Percentiles rank a stretch among this genome's conserved stretches.
phyloP scores from a whole-genome alignment of 192 early-diverging fungal species.

The Backusella mclennaniae region DNA sequence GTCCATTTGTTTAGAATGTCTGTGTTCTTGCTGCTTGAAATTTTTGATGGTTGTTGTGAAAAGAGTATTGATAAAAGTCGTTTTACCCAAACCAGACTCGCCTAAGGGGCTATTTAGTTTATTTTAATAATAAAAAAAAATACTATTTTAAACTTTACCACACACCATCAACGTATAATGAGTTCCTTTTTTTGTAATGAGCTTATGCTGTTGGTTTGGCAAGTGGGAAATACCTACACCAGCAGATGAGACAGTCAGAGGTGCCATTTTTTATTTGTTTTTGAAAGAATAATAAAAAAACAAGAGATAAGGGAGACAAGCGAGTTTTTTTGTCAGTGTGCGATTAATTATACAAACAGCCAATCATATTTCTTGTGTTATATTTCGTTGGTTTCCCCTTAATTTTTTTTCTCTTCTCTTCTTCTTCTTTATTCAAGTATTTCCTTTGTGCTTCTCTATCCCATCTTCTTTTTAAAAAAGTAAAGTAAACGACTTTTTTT shows the following conservation, averaged over 20 bases:
- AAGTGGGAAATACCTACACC: slow-evolving; percentile 87
- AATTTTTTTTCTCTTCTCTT: neutral
- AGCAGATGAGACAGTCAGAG: neutral
- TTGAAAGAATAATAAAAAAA: neutral
- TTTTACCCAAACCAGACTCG: slow-evolving; percentile 95
- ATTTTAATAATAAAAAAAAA: neutral
- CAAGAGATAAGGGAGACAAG: neutral
- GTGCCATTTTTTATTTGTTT: neutral
- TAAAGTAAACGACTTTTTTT: neutral
- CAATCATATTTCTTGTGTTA: neutral
- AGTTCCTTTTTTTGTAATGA: slow-evolving; percentile 89
- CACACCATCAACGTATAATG: slow-evolving; percentile 97
- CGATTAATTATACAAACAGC: neutral
- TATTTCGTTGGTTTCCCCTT: neutral
- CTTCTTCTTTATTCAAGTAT: neutral
- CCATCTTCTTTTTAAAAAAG: neutral
- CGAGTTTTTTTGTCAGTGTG: neutral
- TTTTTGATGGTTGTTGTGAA: slow-evolving; percentile 75
- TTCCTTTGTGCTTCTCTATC: too few species aligned
- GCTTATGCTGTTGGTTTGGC: slow-evolving; percentile 91
- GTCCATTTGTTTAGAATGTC: slow-evolving; percentile 90
- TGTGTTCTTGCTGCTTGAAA: slow-evolving; percentile 40
- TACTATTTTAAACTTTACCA: slow-evolving; percentile 52
- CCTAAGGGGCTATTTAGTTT: slow-evolving; percentile 46
- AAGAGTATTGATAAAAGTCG: slow-evolving; percentile 96